Evolutionary conservation across 768 basidiomycete genomes (phyloP).

Genomic region (Leccinellum albellum): DNA sequence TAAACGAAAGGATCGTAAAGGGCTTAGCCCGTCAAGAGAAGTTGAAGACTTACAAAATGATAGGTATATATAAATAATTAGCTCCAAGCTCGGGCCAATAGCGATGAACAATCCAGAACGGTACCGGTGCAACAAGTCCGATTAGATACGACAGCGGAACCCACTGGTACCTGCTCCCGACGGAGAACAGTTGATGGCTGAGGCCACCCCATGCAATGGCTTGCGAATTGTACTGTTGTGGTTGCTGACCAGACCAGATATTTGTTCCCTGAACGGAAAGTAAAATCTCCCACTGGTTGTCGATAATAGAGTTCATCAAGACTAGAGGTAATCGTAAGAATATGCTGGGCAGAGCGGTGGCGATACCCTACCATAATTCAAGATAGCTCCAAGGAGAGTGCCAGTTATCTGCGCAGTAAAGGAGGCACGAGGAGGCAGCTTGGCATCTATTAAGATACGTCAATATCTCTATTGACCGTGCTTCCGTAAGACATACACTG

Average conservation of each 20-base stretch:
- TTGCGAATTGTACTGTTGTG: conserved; percentile 29
- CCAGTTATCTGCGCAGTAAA: conserved; percentile 58
- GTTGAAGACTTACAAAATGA: conserved; percentile 22
- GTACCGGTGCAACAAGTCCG: conserved; percentile 36
- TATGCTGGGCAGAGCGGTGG: background rate
- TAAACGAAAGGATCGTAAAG: conserved; percentile 10
- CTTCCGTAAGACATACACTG: conserved; percentile 13
- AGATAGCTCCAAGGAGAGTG: conserved; percentile 48
- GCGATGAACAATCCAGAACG: conserved; percentile 39
- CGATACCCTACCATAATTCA: conserved; percentile 39
- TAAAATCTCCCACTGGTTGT: conserved; percentile 46
- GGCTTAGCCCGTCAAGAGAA: background rate
- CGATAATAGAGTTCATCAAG: conserved; percentile 58
- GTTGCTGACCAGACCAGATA: conserved; percentile 32
- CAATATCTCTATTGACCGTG: conserved; percentile 35
- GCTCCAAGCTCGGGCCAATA: conserved; percentile 31
- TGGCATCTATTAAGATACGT: conserved; percentile 31
- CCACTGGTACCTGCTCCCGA: conserved; percentile 33
- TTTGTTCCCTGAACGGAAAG: conserved; percentile 52
- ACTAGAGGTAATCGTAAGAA: conserved; percentile 35
- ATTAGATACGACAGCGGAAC: conserved; percentile 36
- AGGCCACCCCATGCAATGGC: conserved; percentile 41
- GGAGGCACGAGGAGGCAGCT: conserved; percentile 61
- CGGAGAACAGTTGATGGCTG: conserved; percentile 32
- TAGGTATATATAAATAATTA: conserved; percentile 29